Conservation (phyloP, 2,329 filamentous ascomycete species). For the Trichophyton verrucosum region DNA sequence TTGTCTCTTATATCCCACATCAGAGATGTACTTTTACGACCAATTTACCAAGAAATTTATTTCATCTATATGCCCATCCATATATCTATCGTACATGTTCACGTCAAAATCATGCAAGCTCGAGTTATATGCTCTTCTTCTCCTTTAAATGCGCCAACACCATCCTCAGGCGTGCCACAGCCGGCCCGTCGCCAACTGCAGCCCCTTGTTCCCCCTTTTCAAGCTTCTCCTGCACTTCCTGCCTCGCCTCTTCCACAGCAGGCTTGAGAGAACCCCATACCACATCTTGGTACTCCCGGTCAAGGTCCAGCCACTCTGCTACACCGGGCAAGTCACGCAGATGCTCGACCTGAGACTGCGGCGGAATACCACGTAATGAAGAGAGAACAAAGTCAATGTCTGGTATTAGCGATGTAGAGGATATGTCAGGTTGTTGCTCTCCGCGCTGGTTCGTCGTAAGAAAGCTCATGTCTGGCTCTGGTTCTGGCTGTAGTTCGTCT, state of each 20-base stretch:
- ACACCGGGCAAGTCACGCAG: constrained; percentile 10
- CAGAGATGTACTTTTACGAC: background rate
- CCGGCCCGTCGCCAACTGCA: constrained; percentile 10
- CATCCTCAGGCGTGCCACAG: constrained; percentile 14
- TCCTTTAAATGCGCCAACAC: constrained; percentile 13
- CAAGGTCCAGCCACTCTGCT: constrained; percentile 13
- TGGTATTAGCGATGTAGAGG: constrained; percentile 10
- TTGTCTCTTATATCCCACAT: background rate
- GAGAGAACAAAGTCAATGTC: constrained; percentile 13
- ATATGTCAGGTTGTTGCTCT: constrained; percentile 15
- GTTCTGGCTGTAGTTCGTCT: constrained; percentile 13
- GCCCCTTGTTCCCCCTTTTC: constrained; percentile 1
- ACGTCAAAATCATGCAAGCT: background rate
- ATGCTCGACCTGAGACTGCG: background rate
- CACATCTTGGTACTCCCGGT: constrained; percentile 12
- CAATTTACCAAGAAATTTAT: too few relatives aligned
- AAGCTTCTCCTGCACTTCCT: constrained; percentile 11
- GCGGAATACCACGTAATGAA: background rate
- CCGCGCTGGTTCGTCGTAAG: constrained; percentile 13
- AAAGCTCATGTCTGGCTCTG: constrained; percentile 11
- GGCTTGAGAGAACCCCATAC: constrained; percentile 14
- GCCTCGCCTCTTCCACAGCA: constrained; percentile 12
- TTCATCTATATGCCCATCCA: too few relatives aligned
- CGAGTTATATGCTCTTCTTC: background rate
- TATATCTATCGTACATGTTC: background rate